phyloP scores from a whole-genome alignment of 345 rosid species.

The Cardamine occulta region DNA sequence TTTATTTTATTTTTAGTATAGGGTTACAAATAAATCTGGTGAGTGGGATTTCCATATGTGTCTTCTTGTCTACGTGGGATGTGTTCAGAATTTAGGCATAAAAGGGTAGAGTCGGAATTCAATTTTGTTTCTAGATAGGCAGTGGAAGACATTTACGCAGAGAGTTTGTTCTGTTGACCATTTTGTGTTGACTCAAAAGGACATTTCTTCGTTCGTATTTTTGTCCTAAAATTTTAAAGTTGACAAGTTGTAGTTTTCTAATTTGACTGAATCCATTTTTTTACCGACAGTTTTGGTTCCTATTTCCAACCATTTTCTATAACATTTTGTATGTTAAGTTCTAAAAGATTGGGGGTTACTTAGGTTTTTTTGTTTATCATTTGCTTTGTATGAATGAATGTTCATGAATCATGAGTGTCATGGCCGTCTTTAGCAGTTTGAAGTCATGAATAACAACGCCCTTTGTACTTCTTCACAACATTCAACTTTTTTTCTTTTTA shows the following conservation, averaged over 20 bases:
- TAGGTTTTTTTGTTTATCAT: background rate
- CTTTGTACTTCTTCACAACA: constrained; percentile 36
- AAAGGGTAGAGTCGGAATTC: constrained; percentile 63
- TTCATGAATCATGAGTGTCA: constrained; percentile 28
- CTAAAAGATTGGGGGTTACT: background rate
- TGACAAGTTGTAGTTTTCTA: constrained; percentile 1
- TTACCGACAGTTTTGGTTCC: constrained; percentile 25
- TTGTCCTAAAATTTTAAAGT: background rate
- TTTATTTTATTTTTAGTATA: background rate
- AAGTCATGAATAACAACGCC: constrained; percentile 31
- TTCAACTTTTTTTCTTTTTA: constrained; percentile 1
- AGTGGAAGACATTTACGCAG: constrained; percentile 31
- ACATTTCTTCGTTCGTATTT: background rate
- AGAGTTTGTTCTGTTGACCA: constrained; percentile 38
- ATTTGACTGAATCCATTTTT: constrained; percentile 29
- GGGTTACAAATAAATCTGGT: constrained; percentile 3
- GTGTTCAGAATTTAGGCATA: constrained; percentile 47
- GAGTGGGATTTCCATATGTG: constrained; percentile 55
- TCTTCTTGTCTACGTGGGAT: constrained; percentile 55
- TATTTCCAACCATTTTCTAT: constrained; percentile 15
- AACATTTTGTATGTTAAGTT: background rate
- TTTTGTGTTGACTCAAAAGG: constrained; percentile 22
- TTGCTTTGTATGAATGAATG: constrained; percentile 34
- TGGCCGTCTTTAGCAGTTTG: constrained; percentile 18
- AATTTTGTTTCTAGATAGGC: constrained; percentile 35